Evolutionary conservation across 2,329 filamentous ascomycete species (phyloP).

Genomic region (Penicillium sp.): DNA sequence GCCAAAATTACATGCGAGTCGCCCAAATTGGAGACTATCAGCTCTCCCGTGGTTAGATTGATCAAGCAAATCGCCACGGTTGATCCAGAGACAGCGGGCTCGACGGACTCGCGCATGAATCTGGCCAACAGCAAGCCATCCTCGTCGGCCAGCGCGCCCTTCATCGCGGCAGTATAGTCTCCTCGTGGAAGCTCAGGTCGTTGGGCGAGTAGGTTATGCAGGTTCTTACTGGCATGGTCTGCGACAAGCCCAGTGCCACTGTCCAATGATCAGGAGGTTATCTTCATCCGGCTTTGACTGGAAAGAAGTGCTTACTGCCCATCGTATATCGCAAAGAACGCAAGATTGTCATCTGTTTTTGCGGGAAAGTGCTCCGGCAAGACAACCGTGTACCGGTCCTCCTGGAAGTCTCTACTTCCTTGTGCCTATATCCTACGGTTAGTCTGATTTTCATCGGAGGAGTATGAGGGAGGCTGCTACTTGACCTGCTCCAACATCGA

Average conservation of each 20-base stretch:
- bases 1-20: conserved; percentile 40
- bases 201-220: conserved; percentile 29
- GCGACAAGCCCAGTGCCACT: conserved; percentile 37
- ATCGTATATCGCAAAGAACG: conserved; percentile 38
- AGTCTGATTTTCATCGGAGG: not conserved
- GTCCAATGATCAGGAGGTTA: not conserved
- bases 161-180: conserved; percentile 34
- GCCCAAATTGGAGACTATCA: conserved; percentile 37
- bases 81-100: conserved; percentile 34
- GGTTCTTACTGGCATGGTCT: conserved; percentile 32
- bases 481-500: conserved; percentile 35
- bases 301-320: conserved; percentile 34
- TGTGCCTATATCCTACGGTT: conserved; percentile 25
- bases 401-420: conserved; percentile 32
- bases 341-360: conserved; percentile 29
- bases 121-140: conserved; percentile 31
- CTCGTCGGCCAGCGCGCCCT: conserved; percentile 32
- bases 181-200: conserved; percentile 33
- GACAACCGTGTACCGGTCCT: conserved; percentile 34
- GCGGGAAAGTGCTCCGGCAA: conserved; percentile 34
- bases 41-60: conserved; percentile 33
- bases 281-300: not conserved
- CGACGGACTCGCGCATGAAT: conserved; percentile 27
- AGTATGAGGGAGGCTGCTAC: conserved; percentile 13
- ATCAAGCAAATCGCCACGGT: conserved; percentile 38